Base-by-base conservation (phyloP, 306 rosid species). In the Quercus ilex region DNA sequence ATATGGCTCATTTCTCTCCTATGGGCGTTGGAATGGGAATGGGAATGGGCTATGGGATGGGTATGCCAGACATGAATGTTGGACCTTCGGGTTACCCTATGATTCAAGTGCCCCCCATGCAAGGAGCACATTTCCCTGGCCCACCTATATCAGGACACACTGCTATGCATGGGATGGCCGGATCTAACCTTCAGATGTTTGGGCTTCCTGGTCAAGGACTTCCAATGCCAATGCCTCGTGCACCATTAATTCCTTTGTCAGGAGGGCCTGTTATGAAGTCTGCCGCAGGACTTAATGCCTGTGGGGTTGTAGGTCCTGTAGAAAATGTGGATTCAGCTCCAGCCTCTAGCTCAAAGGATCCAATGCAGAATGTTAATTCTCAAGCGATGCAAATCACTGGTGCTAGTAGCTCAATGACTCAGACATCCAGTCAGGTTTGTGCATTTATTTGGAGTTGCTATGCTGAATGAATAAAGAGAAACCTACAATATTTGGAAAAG, bases 21-120 rank as follows among this genome's bases (percentile, higher is more conserved):
- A 84, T 89, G 84, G 87, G 90, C 26, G 46, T 90, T 81, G 92
- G 92, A 82, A 86, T 93, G 91, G 93, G 92, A 83, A 86, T 89
- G 73, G 91, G 94, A 73, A 41, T 92, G 96, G 89, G 91, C 77
- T 94, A 80, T 73, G 97, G 97, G 28, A 84, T 92, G 92, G 91
- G 88, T 62, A 80, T 92, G 79, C 89, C 97, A 21, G 93, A 91
- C 81, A 86, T 91, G 89, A 90, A 83, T 80, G 88, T 90, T 51
- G 90, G 83, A 67, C 43, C 98, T 46, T 85, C 90, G 31, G 86
- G 89, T 74, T 89, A 84, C 79, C 93, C 96, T 75, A 88, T 91
- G 92, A 77, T 86, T 80, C 98, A 88, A 75, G 78, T 84, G 81
- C 96, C 97, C 58, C 91, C 89, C 31, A 76, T 92, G 91, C 97